Percentiles rank a stretch among this genome's conserved stretches.
Conservation (phyloP, 164 flowering plant genomes). For the Nymphaea colorata region DNA sequence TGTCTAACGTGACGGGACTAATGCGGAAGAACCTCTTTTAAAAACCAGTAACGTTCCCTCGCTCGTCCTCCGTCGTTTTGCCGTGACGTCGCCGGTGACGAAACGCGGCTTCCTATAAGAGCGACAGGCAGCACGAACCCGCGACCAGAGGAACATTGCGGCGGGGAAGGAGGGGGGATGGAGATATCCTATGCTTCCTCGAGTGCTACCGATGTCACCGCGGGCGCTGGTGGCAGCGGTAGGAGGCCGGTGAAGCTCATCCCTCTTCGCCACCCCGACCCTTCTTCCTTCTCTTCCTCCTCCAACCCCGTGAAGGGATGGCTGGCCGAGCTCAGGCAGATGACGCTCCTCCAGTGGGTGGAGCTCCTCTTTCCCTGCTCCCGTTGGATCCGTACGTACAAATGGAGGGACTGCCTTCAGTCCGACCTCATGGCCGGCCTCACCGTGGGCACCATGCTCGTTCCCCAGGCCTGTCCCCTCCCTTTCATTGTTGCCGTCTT, state of each 20-base stretch:
- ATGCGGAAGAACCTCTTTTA: too few species aligned
- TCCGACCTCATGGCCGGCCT: slow-evolving; percentile 73
- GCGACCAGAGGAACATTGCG: too few species aligned
- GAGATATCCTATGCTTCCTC: slow-evolving; percentile 66
- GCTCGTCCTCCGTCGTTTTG: too few species aligned
- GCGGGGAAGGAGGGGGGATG: slow-evolving; percentile 13
- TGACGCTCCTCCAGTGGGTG: slow-evolving; percentile 55
- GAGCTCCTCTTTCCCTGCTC: slow-evolving; percentile 55
- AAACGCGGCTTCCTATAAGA: too few species aligned
- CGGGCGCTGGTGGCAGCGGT: not conserved
- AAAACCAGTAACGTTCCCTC: too few species aligned
- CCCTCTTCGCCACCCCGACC: slow-evolving; percentile 53
- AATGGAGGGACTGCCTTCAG: slow-evolving; percentile 71
- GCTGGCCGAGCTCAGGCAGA: slow-evolving; percentile 30
- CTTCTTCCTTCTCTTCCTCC: slow-evolving; percentile 9
- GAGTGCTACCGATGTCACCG: slow-evolving; percentile 34
- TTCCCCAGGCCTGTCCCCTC: slow-evolving; percentile 68
- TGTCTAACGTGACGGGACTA: too few species aligned
- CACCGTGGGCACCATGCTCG: slow-evolving; percentile 94
- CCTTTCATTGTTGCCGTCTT: not conserved
- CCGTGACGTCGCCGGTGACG: too few species aligned
- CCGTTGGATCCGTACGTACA: slow-evolving; percentile 78
- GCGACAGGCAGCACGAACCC: too few species aligned
- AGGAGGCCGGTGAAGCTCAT: slow-evolving; percentile 32
- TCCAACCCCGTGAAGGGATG: slow-evolving; percentile 15